phyloP scores from a whole-genome alignment of 352 stramenopile genomes.

The Globisporangium heterothallicum region DNA sequence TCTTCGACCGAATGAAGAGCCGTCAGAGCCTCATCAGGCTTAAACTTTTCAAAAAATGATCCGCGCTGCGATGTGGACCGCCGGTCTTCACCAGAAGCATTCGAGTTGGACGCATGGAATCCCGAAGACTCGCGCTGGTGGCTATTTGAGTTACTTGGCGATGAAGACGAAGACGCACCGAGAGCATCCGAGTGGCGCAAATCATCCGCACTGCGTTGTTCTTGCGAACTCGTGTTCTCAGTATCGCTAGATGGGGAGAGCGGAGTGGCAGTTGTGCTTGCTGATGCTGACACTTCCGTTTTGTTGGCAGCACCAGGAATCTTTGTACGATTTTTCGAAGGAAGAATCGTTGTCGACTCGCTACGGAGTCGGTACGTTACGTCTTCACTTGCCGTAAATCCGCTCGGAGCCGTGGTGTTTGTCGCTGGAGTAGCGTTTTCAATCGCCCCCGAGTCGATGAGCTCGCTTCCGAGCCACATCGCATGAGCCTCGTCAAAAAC shows the following conservation, averaged over 20 bases:
- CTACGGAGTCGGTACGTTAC: conserved; percentile 34
- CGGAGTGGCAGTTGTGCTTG: too few species aligned
- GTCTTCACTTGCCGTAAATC: conserved; percentile 7
- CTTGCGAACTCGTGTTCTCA: background rate
- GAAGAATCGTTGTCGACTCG: conserved; percentile 28
- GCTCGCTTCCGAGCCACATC: conserved; percentile 67
- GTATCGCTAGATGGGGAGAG: background rate
- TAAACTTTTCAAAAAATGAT: conserved; percentile 54
- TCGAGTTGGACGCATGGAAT: conserved; percentile 10
- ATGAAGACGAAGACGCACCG: conserved; percentile 5
- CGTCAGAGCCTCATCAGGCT: conserved; percentile 41
- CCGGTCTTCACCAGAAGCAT: conserved; percentile 32
- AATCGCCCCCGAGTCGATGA: conserved; percentile 55
- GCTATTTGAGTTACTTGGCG: conserved; percentile 6
- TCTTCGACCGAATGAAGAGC: conserved; percentile 61
- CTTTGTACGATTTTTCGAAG: conserved; percentile 1
- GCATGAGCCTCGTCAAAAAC: conserved; percentile 65
- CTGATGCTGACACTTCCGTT: background rate
- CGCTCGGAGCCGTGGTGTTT: conserved; percentile 9
- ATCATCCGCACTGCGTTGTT: background rate
- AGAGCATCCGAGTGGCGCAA: background rate
- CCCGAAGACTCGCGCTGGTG: conserved; percentile 12
- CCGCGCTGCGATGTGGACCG: conserved; percentile 32
- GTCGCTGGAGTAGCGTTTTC: conserved; percentile 12
- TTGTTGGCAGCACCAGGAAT: conserved; percentile 5